Percentiles rank a stretch among this genome's conserved stretches.
These are phyloP conservation scores for Hypoxylon sp. DNA, from an alignment of 2,329 filamentous ascomycete species.

Conservation along the genomic window DNA sequence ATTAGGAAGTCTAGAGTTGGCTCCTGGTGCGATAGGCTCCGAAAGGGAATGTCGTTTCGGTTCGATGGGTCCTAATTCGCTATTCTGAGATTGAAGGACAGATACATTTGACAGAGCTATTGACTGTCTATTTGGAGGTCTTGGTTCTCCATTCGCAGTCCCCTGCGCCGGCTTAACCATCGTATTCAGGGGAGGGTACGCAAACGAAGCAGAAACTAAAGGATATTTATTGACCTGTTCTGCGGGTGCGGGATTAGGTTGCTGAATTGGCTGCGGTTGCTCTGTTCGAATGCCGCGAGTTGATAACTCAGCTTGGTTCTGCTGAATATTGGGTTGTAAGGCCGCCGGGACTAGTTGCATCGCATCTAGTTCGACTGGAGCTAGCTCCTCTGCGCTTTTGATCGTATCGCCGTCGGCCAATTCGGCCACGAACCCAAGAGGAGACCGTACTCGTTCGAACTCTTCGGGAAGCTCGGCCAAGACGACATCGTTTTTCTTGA, in stretches of 20 bases:
- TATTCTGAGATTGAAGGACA: conserved; percentile 42
- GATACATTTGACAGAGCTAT: conserved; percentile 36
- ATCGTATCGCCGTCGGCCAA: conserved; percentile 42
- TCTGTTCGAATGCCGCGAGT: conserved; percentile 34
- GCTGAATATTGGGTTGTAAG: conserved; percentile 25
- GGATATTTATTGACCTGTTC: conserved; percentile 39
- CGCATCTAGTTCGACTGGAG: conserved; percentile 46
- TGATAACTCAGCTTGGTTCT: conserved; percentile 39
- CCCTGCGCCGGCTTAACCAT: conserved; percentile 35
- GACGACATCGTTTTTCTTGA: conserved; percentile 4
- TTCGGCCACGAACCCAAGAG: conserved; percentile 44
- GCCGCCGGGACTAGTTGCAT: conserved; percentile 23
- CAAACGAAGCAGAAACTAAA: conserved; percentile 45
- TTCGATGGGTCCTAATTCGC: conserved; percentile 36
- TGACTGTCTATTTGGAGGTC: conserved; percentile 18
- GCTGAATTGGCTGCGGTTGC: conserved; percentile 22
- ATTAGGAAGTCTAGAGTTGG: conserved; percentile 9
- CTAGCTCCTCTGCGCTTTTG: conserved; percentile 47
- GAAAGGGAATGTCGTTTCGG: conserved; percentile 35
- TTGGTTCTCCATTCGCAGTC: conserved; percentile 11
- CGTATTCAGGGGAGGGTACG: conserved; percentile 38
- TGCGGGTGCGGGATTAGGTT: conserved; percentile 4
- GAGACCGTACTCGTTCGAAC: conserved; percentile 32
- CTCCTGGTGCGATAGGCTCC: conserved; percentile 9
- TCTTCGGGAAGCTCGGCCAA: conserved; percentile 38